Percentiles rank a stretch among this genome's conserved stretches.
phyloP scores from a whole-genome alignment of 768 basidiomycete species.

The Epithele typhae region DNA sequence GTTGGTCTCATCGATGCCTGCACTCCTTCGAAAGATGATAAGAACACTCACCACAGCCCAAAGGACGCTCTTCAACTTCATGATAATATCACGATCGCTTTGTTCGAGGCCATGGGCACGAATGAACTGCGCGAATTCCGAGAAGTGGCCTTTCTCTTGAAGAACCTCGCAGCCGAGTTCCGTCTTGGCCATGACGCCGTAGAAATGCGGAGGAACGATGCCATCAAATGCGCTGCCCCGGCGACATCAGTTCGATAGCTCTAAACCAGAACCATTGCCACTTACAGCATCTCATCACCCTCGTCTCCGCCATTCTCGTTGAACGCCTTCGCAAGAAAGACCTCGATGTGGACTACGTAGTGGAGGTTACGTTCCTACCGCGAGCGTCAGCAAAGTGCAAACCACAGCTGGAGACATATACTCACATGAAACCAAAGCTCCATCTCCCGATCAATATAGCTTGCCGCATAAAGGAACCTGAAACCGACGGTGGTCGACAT shows the following conservation, averaged over 20 bases:
- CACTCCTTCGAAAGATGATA: no score
- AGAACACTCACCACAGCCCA: conserved; percentile 90
- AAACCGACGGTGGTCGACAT: conserved; percentile 94
- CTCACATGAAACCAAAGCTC: conserved; percentile 94
- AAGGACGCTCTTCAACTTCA: conserved; percentile 89
- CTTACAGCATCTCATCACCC: conserved; percentile 61
- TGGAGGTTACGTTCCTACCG: conserved; percentile 84
- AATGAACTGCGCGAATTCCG: conserved; percentile 88
- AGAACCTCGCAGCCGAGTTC: conserved; percentile 90
- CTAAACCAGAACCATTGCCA: no score
- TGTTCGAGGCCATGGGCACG: conserved; percentile 82
- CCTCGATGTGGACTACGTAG: conserved; percentile 92
- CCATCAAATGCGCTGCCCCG: conserved; percentile 84
- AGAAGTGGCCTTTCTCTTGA: conserved; percentile 86
- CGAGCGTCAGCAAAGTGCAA: conserved; percentile 7
- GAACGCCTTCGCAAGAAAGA: conserved; percentile 82
- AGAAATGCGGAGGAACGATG: conserved; percentile 92
- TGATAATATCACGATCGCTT: conserved; percentile 77
- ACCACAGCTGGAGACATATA: neutral
- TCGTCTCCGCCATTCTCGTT: conserved; percentile 50
- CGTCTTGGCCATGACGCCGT: conserved; percentile 97
- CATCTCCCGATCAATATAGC: conserved; percentile 93
- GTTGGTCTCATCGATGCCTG: neutral
- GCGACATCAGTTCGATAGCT: no score
- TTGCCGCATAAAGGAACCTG: conserved; percentile 83